These are phyloP conservation scores for Metschnikowia kofuensis DNA, from an alignment of 805 yeast genomes.

Conservation along the genomic window DNA sequence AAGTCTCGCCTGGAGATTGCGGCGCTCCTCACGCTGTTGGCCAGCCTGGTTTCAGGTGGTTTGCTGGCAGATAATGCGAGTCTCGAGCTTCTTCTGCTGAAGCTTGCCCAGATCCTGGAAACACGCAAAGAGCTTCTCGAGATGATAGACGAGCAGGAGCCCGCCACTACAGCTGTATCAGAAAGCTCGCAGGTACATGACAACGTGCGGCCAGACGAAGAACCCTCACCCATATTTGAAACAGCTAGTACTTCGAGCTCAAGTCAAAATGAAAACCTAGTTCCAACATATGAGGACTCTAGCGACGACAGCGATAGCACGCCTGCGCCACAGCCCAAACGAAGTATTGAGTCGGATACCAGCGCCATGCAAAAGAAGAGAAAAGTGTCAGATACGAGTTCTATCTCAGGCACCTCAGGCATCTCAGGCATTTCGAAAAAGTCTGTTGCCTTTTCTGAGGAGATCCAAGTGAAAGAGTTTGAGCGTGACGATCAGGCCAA, in stretches of 20 bases:
- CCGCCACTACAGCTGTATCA: not conserved
- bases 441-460: conserved; percentile 41
- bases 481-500: conserved; percentile 35
- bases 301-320: conserved; percentile 19
- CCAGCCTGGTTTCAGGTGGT: conserved; percentile 24
- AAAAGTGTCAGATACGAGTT: conserved; percentile 22
- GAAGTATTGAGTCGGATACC: not conserved
- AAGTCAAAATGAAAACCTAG: conserved; percentile 2
- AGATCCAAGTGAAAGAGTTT: conserved; percentile 40
- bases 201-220: conserved; percentile 15
- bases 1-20: conserved; percentile 26
- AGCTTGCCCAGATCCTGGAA: conserved; percentile 24
- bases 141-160: conserved; percentile 20
- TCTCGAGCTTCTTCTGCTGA: conserved; percentile 26
- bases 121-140: conserved; percentile 33
- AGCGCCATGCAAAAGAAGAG: conserved; percentile 11
- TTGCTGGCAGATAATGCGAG: conserved; percentile 33
- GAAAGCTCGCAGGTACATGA: not conserved
- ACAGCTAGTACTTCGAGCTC: conserved; percentile 1
- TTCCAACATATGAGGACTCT: conserved; percentile 18
- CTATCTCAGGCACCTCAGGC: conserved; percentile 12
- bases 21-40: conserved; percentile 25
- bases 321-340: conserved; percentile 6
- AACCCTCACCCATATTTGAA: conserved; percentile 30
- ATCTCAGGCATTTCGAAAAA: conserved; percentile 18